Percentiles rank a stretch among this genome's conserved stretches.
phyloP scores from a whole-genome alignment of 2,329 filamentous ascomycete species.

The Botrytis byssoidea region DNA sequence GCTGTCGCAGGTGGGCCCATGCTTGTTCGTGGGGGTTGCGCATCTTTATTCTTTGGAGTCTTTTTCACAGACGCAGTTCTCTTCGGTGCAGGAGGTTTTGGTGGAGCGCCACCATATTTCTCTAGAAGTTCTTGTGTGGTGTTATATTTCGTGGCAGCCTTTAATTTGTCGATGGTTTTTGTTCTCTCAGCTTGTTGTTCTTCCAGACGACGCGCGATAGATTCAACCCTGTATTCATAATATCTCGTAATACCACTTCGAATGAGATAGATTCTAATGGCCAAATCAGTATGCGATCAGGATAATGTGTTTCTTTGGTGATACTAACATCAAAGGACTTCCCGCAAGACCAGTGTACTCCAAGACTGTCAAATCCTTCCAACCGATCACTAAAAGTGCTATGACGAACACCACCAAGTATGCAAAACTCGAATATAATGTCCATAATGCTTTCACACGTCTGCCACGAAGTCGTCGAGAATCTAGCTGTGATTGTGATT shows the following conservation, averaged over 20 bases:
- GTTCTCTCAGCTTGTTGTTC: slow-evolving; percentile 75
- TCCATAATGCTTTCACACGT: slow-evolving; percentile 80
- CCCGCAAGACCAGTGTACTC: slow-evolving; percentile 80
- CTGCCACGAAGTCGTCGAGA: slow-evolving; percentile 68
- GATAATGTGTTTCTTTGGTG: not conserved
- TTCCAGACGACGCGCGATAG: slow-evolving; percentile 66
- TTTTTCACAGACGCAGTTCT: slow-evolving; percentile 33
- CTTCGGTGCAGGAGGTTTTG: slow-evolving; percentile 32
- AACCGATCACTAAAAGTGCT: slow-evolving; percentile 79
- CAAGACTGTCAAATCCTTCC: slow-evolving; percentile 68
- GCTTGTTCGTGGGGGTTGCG: slow-evolving; percentile 44
- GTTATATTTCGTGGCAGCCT: slow-evolving; percentile 93
- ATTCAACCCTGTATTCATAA: slow-evolving; percentile 79
- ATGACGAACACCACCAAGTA: slow-evolving; percentile 87
- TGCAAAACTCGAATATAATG: slow-evolving; percentile 83
- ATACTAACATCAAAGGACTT: slow-evolving; percentile 71
- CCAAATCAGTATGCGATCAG: slow-evolving; percentile 28
- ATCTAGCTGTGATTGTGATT: slow-evolving; percentile 72
- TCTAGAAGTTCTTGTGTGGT: slow-evolving; percentile 89
- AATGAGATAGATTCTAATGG: slow-evolving; percentile 71
- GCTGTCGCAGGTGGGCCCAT: slow-evolving; percentile 61
- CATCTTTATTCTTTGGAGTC: slow-evolving; percentile 26
- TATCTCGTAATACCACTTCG: slow-evolving; percentile 65
- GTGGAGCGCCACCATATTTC: slow-evolving; percentile 72
- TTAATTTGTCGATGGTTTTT: slow-evolving; percentile 88